phyloP scores from a whole-genome alignment of 768 basidiomycete species.

The Podaxis pistillaris region DNA sequence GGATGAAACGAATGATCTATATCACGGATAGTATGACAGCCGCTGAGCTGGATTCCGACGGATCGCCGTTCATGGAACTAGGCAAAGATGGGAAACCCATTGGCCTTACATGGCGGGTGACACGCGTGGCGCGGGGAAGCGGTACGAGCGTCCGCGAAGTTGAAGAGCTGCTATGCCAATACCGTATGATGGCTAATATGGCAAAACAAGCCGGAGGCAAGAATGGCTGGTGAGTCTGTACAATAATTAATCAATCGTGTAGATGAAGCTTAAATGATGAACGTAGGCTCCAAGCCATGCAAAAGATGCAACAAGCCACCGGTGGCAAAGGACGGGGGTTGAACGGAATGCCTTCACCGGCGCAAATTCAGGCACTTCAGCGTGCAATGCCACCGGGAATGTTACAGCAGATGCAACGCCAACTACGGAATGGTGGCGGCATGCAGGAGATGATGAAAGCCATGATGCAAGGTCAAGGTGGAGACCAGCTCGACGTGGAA shows the following conservation, averaged over 20 bases:
- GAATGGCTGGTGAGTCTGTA: conserved; percentile 74
- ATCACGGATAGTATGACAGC: conserved; percentile 99
- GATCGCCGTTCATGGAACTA: conserved; percentile 82
- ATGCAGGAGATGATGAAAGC: conserved; percentile 99
- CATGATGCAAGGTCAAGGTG: conserved; percentile 95
- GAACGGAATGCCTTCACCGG: conserved; percentile 87
- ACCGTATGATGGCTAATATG: conserved; percentile 99
- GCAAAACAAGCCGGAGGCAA: conserved; percentile 97
- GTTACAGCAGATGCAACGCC: conserved; percentile 89
- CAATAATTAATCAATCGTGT: background rate
- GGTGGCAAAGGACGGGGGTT: conserved; percentile 85
- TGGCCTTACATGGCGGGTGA: conserved; percentile 88
- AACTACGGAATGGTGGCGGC: conserved; percentile 77
- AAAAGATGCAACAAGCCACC: conserved; percentile 88
- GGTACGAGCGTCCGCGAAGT: conserved; percentile 96
- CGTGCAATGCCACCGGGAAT: conserved; percentile 94
- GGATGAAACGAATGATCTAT: conserved; percentile 97
- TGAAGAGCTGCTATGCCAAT: conserved; percentile 96
- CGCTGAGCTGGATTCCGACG: conserved; percentile 92
- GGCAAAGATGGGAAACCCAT: conserved; percentile 81
- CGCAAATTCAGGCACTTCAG: conserved; percentile 96
- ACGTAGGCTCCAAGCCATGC: conserved; percentile 76
- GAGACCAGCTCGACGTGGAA: conserved; percentile 88
- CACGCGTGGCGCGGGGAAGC: conserved; percentile 87
- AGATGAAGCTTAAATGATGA: background rate